These are phyloP conservation scores for Babesia gibsoni DNA, from an alignment of 169 alveolate genomes.

Conservation along the genomic window DNA sequence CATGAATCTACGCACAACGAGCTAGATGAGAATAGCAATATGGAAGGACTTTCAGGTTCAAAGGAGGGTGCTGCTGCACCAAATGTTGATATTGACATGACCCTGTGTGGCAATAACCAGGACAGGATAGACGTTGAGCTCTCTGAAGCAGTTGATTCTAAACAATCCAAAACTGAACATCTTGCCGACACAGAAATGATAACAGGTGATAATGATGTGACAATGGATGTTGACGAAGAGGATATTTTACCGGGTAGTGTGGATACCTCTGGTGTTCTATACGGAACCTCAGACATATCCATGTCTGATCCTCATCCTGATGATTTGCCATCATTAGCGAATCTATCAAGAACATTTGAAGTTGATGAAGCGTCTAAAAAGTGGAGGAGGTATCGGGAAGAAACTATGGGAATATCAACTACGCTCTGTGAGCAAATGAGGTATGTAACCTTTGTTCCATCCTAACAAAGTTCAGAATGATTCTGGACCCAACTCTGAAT, in stretches of 20 bases:
- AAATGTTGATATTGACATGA: not conserved
- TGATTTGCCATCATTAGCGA: constrained; percentile 1
- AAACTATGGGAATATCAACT: constrained; percentile 19
- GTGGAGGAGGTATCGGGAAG: constrained; percentile 33
- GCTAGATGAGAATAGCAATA: constrained; percentile 10
- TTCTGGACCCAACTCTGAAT: constrained; percentile 88
- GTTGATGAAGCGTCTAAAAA: not conserved
- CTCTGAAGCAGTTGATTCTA: not conserved
- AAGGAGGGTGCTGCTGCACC: constrained; percentile 5
- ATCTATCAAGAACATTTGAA: not conserved
- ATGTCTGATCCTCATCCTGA: not conserved
- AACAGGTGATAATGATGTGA: not conserved
- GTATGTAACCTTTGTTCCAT: not conserved
- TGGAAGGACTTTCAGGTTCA: constrained; percentile 24
- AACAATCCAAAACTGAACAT: not conserved
- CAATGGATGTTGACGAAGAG: not conserved
- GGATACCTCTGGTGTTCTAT: constrained; percentile 8
- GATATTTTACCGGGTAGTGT: not conserved
- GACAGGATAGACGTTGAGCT: not conserved
- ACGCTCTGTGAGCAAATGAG: constrained; percentile 46
- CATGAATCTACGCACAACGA: constrained; percentile 4
- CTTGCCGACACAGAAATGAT: not conserved
- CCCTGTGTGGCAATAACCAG: not conserved
- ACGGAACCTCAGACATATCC: not conserved
- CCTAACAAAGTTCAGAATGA: constrained; percentile 9